A percentile compares a stretch with the other conserved stretches of the same genome.
phyloP scores from a whole-genome alignment of 768 basidiomycete genomes.

The Boletus reticuloceps region DNA sequence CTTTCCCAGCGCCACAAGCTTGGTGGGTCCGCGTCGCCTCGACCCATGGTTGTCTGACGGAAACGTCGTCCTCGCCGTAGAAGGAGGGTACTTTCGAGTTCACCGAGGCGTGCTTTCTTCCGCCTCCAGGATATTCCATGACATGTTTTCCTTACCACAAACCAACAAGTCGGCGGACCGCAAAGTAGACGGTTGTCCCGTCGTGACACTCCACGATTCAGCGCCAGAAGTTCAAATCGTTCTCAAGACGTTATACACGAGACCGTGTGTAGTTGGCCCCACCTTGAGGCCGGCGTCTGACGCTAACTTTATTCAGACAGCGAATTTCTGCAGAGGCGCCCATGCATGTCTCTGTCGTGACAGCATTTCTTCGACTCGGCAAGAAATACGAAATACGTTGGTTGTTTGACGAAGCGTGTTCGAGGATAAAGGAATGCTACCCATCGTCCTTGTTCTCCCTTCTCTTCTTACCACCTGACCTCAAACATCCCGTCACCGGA shows the following conservation, averaged over 20 bases:
- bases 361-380: conserved; percentile 24
- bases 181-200: conserved; percentile 24
- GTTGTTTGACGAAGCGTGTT: conserved; percentile 22
- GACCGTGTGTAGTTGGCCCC: conserved; percentile 19
- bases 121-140: conserved; percentile 19
- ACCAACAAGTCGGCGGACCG: conserved; percentile 6
- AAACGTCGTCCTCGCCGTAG: conserved; percentile 22
- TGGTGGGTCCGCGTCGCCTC: conserved; percentile 16
- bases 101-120: conserved; percentile 22
- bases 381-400: conserved; percentile 24
- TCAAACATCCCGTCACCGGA: conserved; percentile 18
- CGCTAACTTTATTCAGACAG: conserved; percentile 17
- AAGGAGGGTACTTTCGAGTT: conserved; percentile 21
- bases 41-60: conserved; percentile 25
- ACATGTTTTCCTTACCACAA: conserved; percentile 15
- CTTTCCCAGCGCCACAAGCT: conserved; percentile 7
- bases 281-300: neutral
- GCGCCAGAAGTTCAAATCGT: conserved; percentile 25
- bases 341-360: conserved; percentile 19
- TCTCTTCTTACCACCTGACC: conserved; percentile 21
- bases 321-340: conserved; percentile 17
- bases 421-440: conserved; percentile 21
- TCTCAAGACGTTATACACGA: conserved; percentile 21
- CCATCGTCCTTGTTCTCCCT: conserved; percentile 24
- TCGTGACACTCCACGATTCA: conserved; percentile 17